These are phyloP conservation scores for Cladorrhinum samala DNA, from an alignment of 495 filamentous ascomycete genomes.

Conservation along the genomic window DNA sequence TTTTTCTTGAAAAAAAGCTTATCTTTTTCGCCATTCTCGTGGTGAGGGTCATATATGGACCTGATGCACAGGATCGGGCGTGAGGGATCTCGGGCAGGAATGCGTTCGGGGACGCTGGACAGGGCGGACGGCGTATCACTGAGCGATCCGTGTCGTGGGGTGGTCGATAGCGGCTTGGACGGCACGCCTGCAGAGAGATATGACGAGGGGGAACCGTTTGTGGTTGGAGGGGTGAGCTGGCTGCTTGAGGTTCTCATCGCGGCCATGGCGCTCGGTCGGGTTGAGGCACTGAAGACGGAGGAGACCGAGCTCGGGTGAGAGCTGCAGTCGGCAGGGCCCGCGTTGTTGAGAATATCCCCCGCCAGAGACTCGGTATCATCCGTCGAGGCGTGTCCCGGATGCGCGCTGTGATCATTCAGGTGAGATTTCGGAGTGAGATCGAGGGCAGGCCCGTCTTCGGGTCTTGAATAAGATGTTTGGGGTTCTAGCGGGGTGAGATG, in stretches of 20 bases:
- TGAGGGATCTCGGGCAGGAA: constrained; percentile 55
- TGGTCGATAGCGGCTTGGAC: constrained; percentile 34
- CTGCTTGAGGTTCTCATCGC: constrained; percentile 44
- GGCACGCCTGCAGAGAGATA: constrained; percentile 36
- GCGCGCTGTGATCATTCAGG: constrained; percentile 31
- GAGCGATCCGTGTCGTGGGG: constrained; percentile 22
- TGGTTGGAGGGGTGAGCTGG: constrained; percentile 70
- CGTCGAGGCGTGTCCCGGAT: constrained; percentile 30
- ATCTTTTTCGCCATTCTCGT: constrained; percentile 46
- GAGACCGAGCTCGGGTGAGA: constrained; percentile 59
- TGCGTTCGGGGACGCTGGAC: constrained; percentile 40
- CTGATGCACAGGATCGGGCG: constrained; percentile 61
- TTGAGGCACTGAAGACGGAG: constrained; percentile 55
- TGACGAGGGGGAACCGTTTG: constrained; percentile 64
- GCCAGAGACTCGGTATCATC: constrained; percentile 55
- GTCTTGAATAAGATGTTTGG: constrained; percentile 9
- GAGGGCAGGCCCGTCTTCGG: constrained; percentile 12
- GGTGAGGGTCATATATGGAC: constrained; percentile 64
- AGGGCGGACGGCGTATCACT: constrained; percentile 45
- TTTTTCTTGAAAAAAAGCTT: constrained; percentile 62
- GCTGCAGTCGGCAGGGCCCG: constrained; percentile 55
- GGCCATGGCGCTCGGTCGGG: constrained; percentile 41
- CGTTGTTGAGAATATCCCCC: constrained; percentile 57
- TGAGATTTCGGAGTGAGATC: constrained; percentile 15
- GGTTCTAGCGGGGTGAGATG: constrained; percentile 14